Evolutionary conservation across 225 moss, liverwort and hornwort species (phyloP), one percentile per base, ranked within the genome.

Genomic region (Asterella californica): DNA sequence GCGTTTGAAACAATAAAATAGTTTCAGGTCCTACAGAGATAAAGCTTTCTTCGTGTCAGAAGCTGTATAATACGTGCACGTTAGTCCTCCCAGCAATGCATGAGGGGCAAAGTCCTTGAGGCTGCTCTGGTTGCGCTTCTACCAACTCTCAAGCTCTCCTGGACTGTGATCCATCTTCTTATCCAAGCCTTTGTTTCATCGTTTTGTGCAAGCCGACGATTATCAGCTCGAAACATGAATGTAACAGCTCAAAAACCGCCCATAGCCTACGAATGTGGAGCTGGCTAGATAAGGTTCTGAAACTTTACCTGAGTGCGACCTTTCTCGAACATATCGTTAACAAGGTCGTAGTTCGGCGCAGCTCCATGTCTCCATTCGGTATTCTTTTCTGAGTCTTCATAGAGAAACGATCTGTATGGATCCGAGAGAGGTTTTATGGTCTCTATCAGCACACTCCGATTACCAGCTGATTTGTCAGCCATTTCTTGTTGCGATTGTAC

Each of bases 281-380:
- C 8, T 15, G 12, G 66, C 66, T 17, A 2, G 18, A 37, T 21
- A 36, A 21, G 36, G 34, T 3, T 17, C 6, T 36, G 68, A 69
- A 37, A 34, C 30, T n/a, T 0, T 18, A 91, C 94, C 69, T 92
- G 90, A 60, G 92, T 90, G 53, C 90, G 83, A 22, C 90, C 93
- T 0, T 75, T 82, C 75, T 90, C 86, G 15, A 90, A 94, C 64
- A 89, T 17, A 11, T 83, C 82, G 65, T 94, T 94, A 50, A 91
- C 91, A 1, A 0, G 0, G 38, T 87, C 85, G 54, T 94, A 94
- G 1, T 15, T 73, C 11, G 94, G 94, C 67, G 94, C 80, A 19
- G 22, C 79, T 36, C 90, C 93, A 77, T 94, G 94, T 9, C 94
- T 87, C 94, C 94, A 94, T 0, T 48, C 55, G 4, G 94, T 94